phyloP scores from a whole-genome alignment of 2,329 filamentous ascomycete genomes.

The Claviceps sorghi region DNA sequence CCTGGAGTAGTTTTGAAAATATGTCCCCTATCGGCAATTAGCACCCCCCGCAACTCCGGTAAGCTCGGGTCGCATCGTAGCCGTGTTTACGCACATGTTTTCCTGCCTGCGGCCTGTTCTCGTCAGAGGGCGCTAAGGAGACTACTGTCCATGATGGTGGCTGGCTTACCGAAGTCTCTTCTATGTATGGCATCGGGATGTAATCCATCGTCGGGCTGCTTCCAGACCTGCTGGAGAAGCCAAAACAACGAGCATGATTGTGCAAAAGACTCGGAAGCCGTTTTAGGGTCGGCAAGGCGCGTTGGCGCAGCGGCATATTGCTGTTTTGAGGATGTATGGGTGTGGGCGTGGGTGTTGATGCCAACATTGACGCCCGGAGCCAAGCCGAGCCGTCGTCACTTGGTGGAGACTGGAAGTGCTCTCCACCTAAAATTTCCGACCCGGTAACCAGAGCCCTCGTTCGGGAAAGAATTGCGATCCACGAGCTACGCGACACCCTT shows the following conservation, averaged over 20 bases:
- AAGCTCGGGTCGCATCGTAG: background rate
- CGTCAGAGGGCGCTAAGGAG: slow-evolving; percentile 13
- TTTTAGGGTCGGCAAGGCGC: slow-evolving; percentile 18
- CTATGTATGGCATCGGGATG: slow-evolving; percentile 46
- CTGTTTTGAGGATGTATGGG: background rate
- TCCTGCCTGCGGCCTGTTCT: slow-evolving; percentile 57
- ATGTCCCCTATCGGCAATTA: slow-evolving; percentile 50
- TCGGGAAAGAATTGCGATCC: background rate
- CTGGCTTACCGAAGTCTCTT: slow-evolving; percentile 25
- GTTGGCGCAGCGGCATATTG: slow-evolving; percentile 19
- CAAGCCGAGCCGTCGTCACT: background rate
- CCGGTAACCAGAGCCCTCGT: too few relatives aligned
- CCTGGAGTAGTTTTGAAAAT: slow-evolving; percentile 66
- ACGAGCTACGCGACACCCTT: background rate
- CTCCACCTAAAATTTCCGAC: slow-evolving; percentile 1
- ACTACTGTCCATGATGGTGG: background rate
- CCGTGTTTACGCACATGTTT: slow-evolving; percentile 47
- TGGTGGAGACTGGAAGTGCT: background rate
- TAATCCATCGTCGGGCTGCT: slow-evolving; percentile 19
- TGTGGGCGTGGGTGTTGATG: background rate
- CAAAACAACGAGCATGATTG: slow-evolving; percentile 27
- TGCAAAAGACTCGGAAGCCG: slow-evolving; percentile 14
- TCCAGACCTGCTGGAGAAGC: slow-evolving; percentile 22
- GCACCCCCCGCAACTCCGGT: background rate
- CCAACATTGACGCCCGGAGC: background rate